Percentiles rank a stretch among this genome's conserved stretches.
phyloP scores from a whole-genome alignment of 192 early-diverging fungal genomes.

The Gaertneriomyces sp. region DNA sequence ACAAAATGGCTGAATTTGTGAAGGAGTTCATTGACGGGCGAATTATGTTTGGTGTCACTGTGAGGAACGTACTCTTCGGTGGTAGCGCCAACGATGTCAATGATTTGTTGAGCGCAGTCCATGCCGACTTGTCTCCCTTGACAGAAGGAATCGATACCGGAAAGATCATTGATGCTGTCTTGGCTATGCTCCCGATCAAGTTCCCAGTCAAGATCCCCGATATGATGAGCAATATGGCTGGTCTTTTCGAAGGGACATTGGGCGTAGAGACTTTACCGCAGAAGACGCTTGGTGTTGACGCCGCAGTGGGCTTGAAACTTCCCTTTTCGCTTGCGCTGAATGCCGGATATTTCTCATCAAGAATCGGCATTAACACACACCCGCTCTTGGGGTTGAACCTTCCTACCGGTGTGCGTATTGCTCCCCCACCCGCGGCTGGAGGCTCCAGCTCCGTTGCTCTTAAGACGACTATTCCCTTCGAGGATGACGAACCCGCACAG shows the following conservation, averaged over 20 bases:
- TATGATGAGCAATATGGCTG: slow-evolving; percentile 1
- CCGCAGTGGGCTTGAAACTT: slow-evolving; percentile 27
- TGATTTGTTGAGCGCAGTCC: slow-evolving; percentile 23
- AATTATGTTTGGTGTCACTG: slow-evolving; percentile 5
- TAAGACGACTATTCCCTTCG: slow-evolving; percentile 22
- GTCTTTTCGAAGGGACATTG: slow-evolving; percentile 19
- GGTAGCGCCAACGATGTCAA: slow-evolving; percentile 15
- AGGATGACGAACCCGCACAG: slow-evolving; percentile 30
- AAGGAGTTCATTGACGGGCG: slow-evolving; percentile 26
- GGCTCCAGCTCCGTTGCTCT: slow-evolving; percentile 10
- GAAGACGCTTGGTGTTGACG: slow-evolving; percentile 27
- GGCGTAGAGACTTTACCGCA: slow-evolving; percentile 23
- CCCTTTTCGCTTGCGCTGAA: slow-evolving; percentile 26
- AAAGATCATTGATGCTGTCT: slow-evolving; percentile 11
- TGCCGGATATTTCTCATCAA: slow-evolving; percentile 20
- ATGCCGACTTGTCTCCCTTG: slow-evolving; percentile 20
- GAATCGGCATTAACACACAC: slow-evolving; percentile 22
- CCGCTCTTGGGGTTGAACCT: slow-evolving; percentile 23
- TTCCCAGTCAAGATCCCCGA: slow-evolving; percentile 17
- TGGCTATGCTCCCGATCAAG: slow-evolving; percentile 22
- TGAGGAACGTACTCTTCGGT: slow-evolving; percentile 30
- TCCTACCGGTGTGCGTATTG: slow-evolving; percentile 13
- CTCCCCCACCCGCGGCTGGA: background rate
- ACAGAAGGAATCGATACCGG: slow-evolving; percentile 16
- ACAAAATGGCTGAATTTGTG: slow-evolving; percentile 25